Base-by-base conservation (phyloP, 1,284 basidiomycete genomes). In the Somion occarium region DNA sequence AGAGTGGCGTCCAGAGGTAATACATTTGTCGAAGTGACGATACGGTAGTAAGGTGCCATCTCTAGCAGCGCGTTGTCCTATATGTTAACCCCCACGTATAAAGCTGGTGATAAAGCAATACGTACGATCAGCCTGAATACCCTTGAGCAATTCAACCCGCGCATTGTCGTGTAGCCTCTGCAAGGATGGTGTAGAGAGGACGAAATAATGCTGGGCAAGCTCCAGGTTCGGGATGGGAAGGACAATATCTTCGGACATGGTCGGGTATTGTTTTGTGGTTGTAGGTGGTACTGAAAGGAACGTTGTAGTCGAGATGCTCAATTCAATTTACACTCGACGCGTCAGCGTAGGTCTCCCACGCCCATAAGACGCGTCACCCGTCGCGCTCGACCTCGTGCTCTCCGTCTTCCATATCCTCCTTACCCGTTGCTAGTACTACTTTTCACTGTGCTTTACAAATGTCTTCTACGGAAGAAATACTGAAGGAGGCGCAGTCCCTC, bases 121-220 rank as follows among this genome's bases (percentile, higher is more conserved):
- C 86, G 58, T 62, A 91, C 91, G 82, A 72, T 98, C 93, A n/a
- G 82, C 78, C 62, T 90, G 80, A 62, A 98, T 87, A 18, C 87
- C 91, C 41, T 81, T 80, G 53, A 93, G 71, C 37, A 98, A 73
- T 2, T 79, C 73, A 18, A 74, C 74, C 44, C 80, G 76, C 7
- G 92, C 86, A 53, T 82, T 72, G 13, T 83, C 77, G 59, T 91
- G 89, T 4, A 88, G 73, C 46, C 80, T 73, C 0, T 72, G 66
- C 34, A 93, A 73, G 2, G 76, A 72, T 0, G 82, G 73, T 22
- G 81, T 82, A 5, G 81, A 79, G 4, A 96, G 75, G 22, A 83
- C 79, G 62, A 91, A 95, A 23, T 88, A 73, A 61, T 86, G 79
- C 62, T 93, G 88, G 1, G 91, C 78, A 20, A 94, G 79, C 19